Evolutionary conservation across 2,329 filamentous ascomycete genomes (phyloP).

Genomic region (Fusarium vanettenii): DNA sequence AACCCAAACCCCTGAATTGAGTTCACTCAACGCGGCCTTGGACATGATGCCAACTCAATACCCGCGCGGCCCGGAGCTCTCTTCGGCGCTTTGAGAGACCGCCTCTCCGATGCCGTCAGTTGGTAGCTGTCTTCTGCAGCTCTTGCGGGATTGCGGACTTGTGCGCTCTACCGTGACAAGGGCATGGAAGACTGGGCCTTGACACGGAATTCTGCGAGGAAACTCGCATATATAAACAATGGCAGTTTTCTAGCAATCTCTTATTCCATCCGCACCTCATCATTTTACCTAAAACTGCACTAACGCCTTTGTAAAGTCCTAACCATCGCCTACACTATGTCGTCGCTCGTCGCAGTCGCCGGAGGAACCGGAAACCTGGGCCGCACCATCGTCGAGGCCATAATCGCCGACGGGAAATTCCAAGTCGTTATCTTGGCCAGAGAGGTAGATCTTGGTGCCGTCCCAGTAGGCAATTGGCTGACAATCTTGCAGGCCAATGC

Average conservation of each 20-base stretch:
- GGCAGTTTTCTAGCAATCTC: background rate
- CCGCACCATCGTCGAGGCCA: background rate
- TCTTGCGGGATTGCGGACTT: background rate
- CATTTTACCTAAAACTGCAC: background rate
- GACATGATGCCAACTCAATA: background rate
- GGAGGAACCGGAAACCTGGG: background rate
- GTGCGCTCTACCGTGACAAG: background rate
- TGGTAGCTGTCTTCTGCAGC: background rate
- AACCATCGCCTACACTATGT: background rate
- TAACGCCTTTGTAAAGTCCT: background rate
- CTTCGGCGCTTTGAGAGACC: background rate
- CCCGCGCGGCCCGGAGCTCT: background rate
- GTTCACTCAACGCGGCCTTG: background rate
- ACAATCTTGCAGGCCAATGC: background rate
- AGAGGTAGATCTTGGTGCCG: background rate
- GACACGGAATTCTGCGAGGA: background rate
- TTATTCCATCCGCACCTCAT: background rate
- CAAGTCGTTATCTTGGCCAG: background rate
- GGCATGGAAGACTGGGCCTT: background rate
- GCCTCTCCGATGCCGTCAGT: background rate
- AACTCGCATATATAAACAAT: background rate
- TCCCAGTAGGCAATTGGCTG: background rate
- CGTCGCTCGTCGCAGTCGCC: background rate
- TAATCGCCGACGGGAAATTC: background rate
- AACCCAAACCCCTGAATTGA: background rate